Evolutionary conservation across 1,139 yeast genomes (phyloP).

Genomic region (Entelexis paramagnoliae): DNA sequence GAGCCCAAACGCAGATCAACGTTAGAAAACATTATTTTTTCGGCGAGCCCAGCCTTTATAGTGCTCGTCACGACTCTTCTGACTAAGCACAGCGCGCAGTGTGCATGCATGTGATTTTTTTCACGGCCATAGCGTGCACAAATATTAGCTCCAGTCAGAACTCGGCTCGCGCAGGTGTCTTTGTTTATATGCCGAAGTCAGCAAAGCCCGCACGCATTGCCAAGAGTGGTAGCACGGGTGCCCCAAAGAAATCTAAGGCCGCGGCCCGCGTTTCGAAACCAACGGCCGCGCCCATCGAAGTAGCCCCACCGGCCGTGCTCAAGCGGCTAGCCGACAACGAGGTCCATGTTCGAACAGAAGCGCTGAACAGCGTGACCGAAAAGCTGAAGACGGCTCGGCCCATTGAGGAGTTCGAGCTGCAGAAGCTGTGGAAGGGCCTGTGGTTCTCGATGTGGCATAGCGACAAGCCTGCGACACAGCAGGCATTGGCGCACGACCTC

Average conservation of each 20-base stretch:
- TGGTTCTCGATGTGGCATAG: slow-evolving; percentile 94
- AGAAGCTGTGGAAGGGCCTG: slow-evolving; percentile 88
- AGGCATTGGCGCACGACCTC: slow-evolving; percentile 62
- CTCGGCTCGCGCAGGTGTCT: neutral
- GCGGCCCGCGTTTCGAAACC: neutral
- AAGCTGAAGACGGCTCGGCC: slow-evolving; percentile 41
- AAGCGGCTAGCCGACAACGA: slow-evolving; percentile 22
- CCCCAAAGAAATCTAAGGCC: neutral
- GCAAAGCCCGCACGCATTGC: neutral
- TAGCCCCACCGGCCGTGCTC: slow-evolving; percentile 15
- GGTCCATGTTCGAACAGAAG: slow-evolving; percentile 56
- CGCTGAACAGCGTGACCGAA: slow-evolving; percentile 55
- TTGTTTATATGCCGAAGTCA: neutral
- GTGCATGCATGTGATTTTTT: slow-evolving; percentile 3
- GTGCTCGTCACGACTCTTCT: neutral
- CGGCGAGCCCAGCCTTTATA: neutral
- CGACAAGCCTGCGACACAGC: slow-evolving; percentile 88
- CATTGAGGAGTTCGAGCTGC: slow-evolving; percentile 47
- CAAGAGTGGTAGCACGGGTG: neutral
- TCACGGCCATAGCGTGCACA: neutral
- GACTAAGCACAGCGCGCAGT: neutral
- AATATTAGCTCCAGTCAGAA: neutral
- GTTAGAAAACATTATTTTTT: slow-evolving; percentile 6
- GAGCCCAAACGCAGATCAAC: slow-evolving; percentile 25
- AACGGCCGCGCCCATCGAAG: neutral